Evolutionary conservation across 106 monocot genomes (phyloP), one percentile per base, ranked within the genome.

Genomic region (Platanthera zijinensis): DNA sequence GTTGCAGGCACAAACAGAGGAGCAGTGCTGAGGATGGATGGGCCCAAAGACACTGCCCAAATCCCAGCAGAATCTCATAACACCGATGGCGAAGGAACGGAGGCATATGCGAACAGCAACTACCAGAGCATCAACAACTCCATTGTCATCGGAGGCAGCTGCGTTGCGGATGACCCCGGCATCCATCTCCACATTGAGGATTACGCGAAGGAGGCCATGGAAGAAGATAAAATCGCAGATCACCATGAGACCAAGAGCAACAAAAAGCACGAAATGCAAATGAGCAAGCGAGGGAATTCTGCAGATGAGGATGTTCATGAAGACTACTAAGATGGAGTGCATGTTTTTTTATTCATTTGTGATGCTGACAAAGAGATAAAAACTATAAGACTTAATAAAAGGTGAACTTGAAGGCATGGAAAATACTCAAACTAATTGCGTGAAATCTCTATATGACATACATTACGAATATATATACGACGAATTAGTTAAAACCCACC

Each of bases 81-180:
- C 6, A 11, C 50, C 59, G 22, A 80, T 72, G 3, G 80, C 69
- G 63, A 70, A 9, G 50, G 52, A 18, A 67, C 52, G 74, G 75
- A 71, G 76, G 84, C 87, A 4, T 82, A 68, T 71, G 74, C 86
- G 6, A 90, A 90, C 67, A 84, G 89, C 80, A 90, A 90, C 67
- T 87, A 83, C 70, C 87, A 90, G 82, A 80, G 84, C 7, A 82
- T 86, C 6, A 90, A 86, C 75, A 90, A 87, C 84, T 85, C 86
- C 9, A 76, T 90, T 30, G 64, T 87, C 32, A 53, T 84, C 45
- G 80, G 76, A 14, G 90, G 90, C 30, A 82, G 78, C 28, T 87
- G 75, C 74, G 49, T 17, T 32, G 86, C 82, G 11, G 83, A 87
- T 28, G 90, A 90, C 48, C 90, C 84, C 39, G 90, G 86, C 7